Evolutionary conservation across 75 land plant species (phyloP).

Genomic region (Gnetum montanum): DNA sequence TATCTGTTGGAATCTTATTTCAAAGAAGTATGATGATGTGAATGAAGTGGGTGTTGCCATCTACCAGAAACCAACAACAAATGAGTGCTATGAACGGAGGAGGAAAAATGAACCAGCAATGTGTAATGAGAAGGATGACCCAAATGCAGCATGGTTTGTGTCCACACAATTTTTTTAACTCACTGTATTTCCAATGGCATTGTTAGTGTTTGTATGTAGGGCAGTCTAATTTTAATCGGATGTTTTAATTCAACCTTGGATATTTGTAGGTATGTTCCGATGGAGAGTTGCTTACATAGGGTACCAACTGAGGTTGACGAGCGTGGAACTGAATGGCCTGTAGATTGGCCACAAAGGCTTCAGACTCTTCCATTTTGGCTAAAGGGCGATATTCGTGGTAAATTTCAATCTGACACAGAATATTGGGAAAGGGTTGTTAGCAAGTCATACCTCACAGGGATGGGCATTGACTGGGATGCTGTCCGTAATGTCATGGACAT

Average conservation of each 20-base stretch:
- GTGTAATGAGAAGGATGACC: constrained; percentile 18
- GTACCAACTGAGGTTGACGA: constrained; percentile 13
- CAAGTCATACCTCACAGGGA: constrained; percentile 37
- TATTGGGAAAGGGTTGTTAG: constrained; percentile 37
- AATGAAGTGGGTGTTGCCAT: constrained; percentile 38
- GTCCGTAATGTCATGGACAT: constrained; percentile 56
- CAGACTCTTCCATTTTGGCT: constrained; percentile 29
- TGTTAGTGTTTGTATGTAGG: not conserved
- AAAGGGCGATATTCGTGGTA: constrained; percentile 17
- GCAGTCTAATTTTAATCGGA: not conserved
- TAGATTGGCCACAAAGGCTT: constrained; percentile 34
- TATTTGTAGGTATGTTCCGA: constrained; percentile 33
- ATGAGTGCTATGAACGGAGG: constrained; percentile 21
- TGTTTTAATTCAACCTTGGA: constrained; percentile 1
- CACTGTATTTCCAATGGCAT: constrained; percentile 1
- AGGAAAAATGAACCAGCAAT: constrained; percentile 19
- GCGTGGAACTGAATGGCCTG: constrained; percentile 38
- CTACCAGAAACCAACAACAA: constrained; percentile 25
- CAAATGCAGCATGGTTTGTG: constrained; percentile 33
- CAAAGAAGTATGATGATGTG: constrained; percentile 14
- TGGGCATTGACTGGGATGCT: constrained; percentile 34
- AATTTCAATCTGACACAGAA: constrained; percentile 23
- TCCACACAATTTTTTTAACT: not conserved
- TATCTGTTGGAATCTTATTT: constrained; percentile 30
- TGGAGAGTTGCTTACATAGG: constrained; percentile 34